Conservation (phyloP, 257 asterid species). For the Primulina eburnea region DNA sequence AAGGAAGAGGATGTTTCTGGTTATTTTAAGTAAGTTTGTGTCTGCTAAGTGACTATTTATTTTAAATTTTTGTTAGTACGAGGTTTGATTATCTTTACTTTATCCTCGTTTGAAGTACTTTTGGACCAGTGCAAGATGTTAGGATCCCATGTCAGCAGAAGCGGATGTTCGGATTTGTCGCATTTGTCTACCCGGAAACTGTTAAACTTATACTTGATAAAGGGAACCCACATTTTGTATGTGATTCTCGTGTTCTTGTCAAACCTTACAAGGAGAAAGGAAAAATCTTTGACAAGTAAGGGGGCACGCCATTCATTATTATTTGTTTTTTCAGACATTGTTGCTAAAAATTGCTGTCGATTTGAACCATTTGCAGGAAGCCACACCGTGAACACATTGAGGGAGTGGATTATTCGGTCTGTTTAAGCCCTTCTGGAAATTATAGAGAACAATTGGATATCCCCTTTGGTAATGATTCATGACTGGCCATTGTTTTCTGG, state of each 20-base stretch:
- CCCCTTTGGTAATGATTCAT: slow-evolving; percentile 61
- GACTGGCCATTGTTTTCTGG: neutral
- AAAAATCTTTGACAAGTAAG: slow-evolving; percentile 69
- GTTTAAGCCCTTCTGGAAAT: slow-evolving; percentile 65
- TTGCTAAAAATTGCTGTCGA: neutral
- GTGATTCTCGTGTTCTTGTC: slow-evolving; percentile 92
- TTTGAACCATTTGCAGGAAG: slow-evolving; percentile 43
- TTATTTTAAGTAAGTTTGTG: slow-evolving; percentile 60
- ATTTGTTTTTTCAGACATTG: neutral
- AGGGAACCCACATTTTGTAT: slow-evolving; percentile 93
- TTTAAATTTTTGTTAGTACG: neutral
- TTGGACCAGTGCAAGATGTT: slow-evolving; percentile 94
- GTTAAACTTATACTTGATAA: slow-evolving; percentile 79
- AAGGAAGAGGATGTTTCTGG: slow-evolving; percentile 83
- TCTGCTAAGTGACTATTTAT: too few species aligned
- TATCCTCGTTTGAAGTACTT: slow-evolving; percentile 41
- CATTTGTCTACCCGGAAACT: slow-evolving; percentile 75
- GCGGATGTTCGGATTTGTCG: slow-evolving; percentile 90
- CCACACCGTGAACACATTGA: slow-evolving; percentile 63
- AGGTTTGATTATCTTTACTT: slow-evolving; percentile 20
- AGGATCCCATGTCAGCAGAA: slow-evolving; percentile 92
- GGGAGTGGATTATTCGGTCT: slow-evolving; percentile 53
- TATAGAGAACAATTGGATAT: slow-evolving; percentile 61
- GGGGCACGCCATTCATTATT: neutral
- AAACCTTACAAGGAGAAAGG: slow-evolving; percentile 97